These are phyloP conservation scores for Vicia faba DNA, from an alignment of 306 rosid genomes.

Conservation along the genomic window DNA sequence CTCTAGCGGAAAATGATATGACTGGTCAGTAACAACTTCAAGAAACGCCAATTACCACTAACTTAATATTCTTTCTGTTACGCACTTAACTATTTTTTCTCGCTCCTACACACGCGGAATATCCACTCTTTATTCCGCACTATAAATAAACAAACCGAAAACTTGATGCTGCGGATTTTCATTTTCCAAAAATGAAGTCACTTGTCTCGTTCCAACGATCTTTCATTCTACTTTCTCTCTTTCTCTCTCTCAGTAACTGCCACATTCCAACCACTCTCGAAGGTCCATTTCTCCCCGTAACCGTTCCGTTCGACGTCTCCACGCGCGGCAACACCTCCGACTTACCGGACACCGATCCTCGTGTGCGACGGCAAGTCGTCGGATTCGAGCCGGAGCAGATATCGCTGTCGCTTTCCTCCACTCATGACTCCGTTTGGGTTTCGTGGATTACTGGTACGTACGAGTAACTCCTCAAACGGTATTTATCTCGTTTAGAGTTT, in stretches of 20 bases:
- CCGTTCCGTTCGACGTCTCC: slow-evolving; percentile 58
- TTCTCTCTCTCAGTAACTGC: slow-evolving; percentile 5
- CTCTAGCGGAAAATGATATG: no score
- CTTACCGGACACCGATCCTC: slow-evolving; percentile 64
- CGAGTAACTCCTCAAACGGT: neutral
- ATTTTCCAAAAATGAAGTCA: neutral
- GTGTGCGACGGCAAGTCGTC: slow-evolving; percentile 54
- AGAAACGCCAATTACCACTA: no score
- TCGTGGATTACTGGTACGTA: slow-evolving; percentile 77
- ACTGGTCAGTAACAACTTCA: no score
- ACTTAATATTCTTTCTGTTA: no score
- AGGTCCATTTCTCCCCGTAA: slow-evolving; percentile 71
- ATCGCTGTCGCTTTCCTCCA: slow-evolving; percentile 65
- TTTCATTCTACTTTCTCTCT: slow-evolving; percentile 25
- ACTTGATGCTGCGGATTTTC: neutral
- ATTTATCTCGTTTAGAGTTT: neutral
- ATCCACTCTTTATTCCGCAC: neutral
- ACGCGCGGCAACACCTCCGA: slow-evolving; percentile 68
- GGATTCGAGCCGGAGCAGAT: slow-evolving; percentile 85
- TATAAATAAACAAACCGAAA: neutral
- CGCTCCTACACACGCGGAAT: no score
- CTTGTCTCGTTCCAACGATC: neutral
- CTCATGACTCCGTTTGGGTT: slow-evolving; percentile 71
- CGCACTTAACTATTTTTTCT: no score
- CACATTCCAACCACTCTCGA: slow-evolving; percentile 70